A percentile compares a stretch with the other conserved stretches of the same genome.
These are phyloP conservation scores for Russula vinacea DNA, from an alignment of 768 basidiomycete species.

Conservation along the genomic window DNA sequence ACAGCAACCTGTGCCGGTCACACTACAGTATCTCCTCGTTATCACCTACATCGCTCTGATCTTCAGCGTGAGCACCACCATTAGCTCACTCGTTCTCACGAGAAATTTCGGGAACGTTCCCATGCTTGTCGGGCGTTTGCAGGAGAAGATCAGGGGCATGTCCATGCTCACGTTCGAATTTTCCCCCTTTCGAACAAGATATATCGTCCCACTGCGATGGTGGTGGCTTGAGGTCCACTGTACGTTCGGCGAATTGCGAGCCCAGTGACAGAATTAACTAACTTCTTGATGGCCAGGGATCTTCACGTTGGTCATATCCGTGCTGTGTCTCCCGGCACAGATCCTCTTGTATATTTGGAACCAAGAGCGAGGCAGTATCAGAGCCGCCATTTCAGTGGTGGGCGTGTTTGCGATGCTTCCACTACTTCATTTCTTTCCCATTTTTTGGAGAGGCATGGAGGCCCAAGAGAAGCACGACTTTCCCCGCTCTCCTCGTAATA, in stretches of 20 bases:
- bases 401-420: slow-evolving; percentile 24
- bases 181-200: background rate
- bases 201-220: slow-evolving; percentile 10
- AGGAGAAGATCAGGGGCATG: background rate
- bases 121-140: slow-evolving; percentile 8
- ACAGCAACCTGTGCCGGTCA: background rate
- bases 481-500: background rate
- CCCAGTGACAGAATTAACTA: background rate
- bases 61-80: slow-evolving; percentile 27
- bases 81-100: slow-evolving; percentile 27
- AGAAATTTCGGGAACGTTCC: slow-evolving; percentile 24
- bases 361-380: slow-evolving; percentile 4
- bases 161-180: background rate
- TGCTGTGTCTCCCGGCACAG: slow-evolving; percentile 20
- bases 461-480: background rate
- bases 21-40: slow-evolving; percentile 13
- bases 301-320: slow-evolving; percentile 16
- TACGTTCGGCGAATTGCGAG: background rate
- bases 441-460: background rate
- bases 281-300: slow-evolving; percentile 7
- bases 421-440: slow-evolving; percentile 21
- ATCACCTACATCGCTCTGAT: slow-evolving; percentile 28
- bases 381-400: slow-evolving; percentile 3
- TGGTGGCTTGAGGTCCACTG: slow-evolving; percentile 22
- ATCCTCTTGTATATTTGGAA: slow-evolving; percentile 26